Conservation (phyloP, 1,284 basidiomycete genomes). For the Pisolithus thermaeus region DNA sequence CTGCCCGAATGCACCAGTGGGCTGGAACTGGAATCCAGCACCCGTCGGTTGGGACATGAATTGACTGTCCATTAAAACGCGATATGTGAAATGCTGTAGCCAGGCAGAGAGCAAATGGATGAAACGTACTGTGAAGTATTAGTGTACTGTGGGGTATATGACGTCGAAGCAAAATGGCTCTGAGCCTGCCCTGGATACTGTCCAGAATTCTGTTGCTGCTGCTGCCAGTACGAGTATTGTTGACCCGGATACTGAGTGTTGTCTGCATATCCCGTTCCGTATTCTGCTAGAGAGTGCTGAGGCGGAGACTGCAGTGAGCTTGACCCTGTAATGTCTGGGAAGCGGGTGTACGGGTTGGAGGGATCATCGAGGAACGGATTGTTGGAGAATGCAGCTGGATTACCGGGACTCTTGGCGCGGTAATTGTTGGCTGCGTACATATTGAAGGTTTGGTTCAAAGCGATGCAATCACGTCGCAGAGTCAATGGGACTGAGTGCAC, state of each 20-base stretch:
- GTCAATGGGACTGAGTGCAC: too few relatives aligned
- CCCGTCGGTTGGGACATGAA: slow-evolving; percentile 18
- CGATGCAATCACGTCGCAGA: too few relatives aligned
- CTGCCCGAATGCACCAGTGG: slow-evolving; percentile 22
- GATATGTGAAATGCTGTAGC: neutral
- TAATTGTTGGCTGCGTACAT: slow-evolving; percentile 36
- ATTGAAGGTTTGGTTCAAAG: slow-evolving; percentile 6
- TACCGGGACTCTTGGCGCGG: slow-evolving; percentile 15
- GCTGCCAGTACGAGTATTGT: slow-evolving; percentile 24
- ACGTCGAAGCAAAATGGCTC: slow-evolving; percentile 16
- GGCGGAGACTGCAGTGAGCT: slow-evolving; percentile 18
- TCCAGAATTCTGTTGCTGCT: slow-evolving; percentile 9
- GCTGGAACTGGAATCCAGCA: slow-evolving; percentile 28
- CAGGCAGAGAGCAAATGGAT: neutral
- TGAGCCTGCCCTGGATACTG: slow-evolving; percentile 18
- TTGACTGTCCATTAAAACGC: slow-evolving; percentile 12
- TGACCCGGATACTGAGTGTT: slow-evolving; percentile 32
- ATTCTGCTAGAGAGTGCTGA: slow-evolving; percentile 21
- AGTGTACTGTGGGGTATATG: slow-evolving; percentile 18
- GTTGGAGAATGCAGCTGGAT: slow-evolving; percentile 35
- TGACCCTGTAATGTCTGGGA: slow-evolving; percentile 42
- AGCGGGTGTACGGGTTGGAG: slow-evolving; percentile 41
- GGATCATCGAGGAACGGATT: slow-evolving; percentile 52
- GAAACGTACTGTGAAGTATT: slow-evolving; percentile 3
- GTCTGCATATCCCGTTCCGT: slow-evolving; percentile 22